Evolutionary conservation across 306 rosid genomes (phyloP), one percentile per base, ranked within the genome.

Genomic region (Elaeagnus macrophylla): DNA sequence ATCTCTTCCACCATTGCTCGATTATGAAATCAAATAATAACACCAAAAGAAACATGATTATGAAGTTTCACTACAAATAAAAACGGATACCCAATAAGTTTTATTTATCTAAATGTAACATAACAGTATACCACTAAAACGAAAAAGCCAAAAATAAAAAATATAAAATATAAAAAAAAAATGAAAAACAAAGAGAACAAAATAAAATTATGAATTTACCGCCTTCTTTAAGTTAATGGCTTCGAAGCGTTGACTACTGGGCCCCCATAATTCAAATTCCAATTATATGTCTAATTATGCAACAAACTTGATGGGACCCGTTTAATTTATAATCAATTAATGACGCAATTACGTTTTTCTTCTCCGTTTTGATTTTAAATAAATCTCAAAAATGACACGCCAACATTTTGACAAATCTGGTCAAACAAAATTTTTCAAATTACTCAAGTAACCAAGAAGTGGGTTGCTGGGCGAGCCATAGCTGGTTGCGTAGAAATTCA

Each of bases 211-310:
- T 48, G 12, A 37, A 69, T 57, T 41, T 57, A 51, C 46, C 81
- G 84, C 75, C 77, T 46, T 69, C 59, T 32, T 65, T 61, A 53
- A 72, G 73, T 57, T 75, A 54, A 61, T 48, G 41, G 54, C 63
- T 66, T 67, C 67, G 68, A 46, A 48, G 39, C 50, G 46, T 39
- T 32, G 47, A 59, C 67, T 25, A 25, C 32, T 39, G 57, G 25
- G 60, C 25, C 64, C 56, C 67, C 77, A 68, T 46, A 20, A 77
- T 61, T 77, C 68, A 70, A 67, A 54, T 61, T 77, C 68, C 67
- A 67, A 54, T 61, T 37, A 73, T 68, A 66, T 65, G 54, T 49
- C 54, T 41, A 72, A 25, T 25, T 25, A 72, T 62, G 75, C 51
- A 76, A 52, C 62, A 58, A 73, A 67, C 70, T 20, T 68, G 59